Evolutionary conservation across 352 stramenopile species (phyloP), one percentile per base, ranked within the genome.

Genomic region (Pythium dissimile): DNA sequence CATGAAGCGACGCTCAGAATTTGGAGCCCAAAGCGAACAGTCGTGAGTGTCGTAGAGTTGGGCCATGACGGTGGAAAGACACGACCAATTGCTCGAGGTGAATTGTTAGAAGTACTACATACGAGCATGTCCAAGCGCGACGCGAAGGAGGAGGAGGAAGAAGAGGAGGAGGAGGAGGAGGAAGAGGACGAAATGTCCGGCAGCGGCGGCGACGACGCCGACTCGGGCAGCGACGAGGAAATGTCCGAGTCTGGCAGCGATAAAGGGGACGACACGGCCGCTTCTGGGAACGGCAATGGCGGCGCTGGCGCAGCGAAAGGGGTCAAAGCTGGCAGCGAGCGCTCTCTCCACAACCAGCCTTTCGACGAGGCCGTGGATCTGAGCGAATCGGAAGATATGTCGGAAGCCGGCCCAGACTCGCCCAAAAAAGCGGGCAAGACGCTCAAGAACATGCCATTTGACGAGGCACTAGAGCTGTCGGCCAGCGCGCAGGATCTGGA

Each of bases 351-450:
- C 54, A 94, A 94, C 46, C 84, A 94, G 70, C 84, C 84, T 11
- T 94, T 94, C 38, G 86, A 96, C 45, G 87, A 94, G 54, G 77
- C 83, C 11, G 58, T 96, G n/a, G 86, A 95, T 44, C 66, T 96
- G 47, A 95, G 85, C 49, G 86, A 94, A 61, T 95, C 85, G 10
- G 74, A 84, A 32, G 72, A 71, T 39, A 65, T 77, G 54, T 64
- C 52, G 9, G 66, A 74, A 27, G 42, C 26, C 5, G 67, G 57
- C 62, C 58, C 67, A 18, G 79, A 89, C 26, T 88, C 80, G 37
- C 82, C 79, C 53, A 89, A 86, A 67, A 86, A 80, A 37, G 59
- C 57, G 24, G 45, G 43, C 24, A 80, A 78, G 54, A 48, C 54
- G 18, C n/a, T 92, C 30, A 89, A 90, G 58, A 90, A 92, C 46